Percentiles rank a stretch among this genome's conserved stretches.
These are phyloP conservation scores for Vavraia culicis DNA, from an alignment of 371 early-diverging fungal genomes.

Conservation along the genomic window DNA sequence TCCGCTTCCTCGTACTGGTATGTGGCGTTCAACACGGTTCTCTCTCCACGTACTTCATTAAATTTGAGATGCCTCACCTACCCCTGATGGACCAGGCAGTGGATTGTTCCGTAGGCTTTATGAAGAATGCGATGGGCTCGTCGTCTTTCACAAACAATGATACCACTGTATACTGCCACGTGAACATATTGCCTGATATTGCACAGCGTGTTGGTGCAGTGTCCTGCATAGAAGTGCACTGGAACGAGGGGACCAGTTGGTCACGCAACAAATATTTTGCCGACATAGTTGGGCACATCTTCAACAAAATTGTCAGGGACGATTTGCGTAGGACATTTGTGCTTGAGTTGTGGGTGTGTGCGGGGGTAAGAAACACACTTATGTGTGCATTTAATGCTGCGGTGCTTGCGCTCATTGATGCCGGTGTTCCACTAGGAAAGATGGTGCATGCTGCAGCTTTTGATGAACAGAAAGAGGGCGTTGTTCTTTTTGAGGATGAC, in stretches of 20 bases:
- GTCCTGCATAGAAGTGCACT: constrained; percentile 9
- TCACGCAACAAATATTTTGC: constrained; percentile 11
- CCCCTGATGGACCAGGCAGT: not conserved
- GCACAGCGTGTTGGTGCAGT: too few relatives aligned
- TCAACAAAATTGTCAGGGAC: constrained; percentile 2
- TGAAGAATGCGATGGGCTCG: constrained; percentile 6
- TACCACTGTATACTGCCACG: constrained; percentile 10
- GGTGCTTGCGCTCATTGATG: constrained; percentile 12
- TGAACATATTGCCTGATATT: not conserved
- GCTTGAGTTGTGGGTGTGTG: constrained; percentile 2
- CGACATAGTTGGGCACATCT: constrained; percentile 1
- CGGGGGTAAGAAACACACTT: constrained; percentile 6
- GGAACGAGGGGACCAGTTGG: constrained; percentile 1
- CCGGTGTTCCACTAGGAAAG: constrained; percentile 22
- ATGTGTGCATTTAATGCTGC: constrained; percentile 24
- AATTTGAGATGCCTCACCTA: not conserved
- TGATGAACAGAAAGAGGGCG: constrained; percentile 15
- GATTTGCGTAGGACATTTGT: constrained; percentile 15
- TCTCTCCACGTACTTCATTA: too few relatives aligned
- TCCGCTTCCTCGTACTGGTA: too few relatives aligned
- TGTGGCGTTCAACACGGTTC: too few relatives aligned
- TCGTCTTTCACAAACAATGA: constrained; percentile 10
- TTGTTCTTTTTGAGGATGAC: constrained; percentile 8
- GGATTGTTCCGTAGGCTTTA: constrained; percentile 2
- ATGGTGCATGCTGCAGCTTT: constrained; percentile 16